phyloP scores from a whole-genome alignment of 352 stramenopile genomes.

The Phytophthora podocarpi region DNA sequence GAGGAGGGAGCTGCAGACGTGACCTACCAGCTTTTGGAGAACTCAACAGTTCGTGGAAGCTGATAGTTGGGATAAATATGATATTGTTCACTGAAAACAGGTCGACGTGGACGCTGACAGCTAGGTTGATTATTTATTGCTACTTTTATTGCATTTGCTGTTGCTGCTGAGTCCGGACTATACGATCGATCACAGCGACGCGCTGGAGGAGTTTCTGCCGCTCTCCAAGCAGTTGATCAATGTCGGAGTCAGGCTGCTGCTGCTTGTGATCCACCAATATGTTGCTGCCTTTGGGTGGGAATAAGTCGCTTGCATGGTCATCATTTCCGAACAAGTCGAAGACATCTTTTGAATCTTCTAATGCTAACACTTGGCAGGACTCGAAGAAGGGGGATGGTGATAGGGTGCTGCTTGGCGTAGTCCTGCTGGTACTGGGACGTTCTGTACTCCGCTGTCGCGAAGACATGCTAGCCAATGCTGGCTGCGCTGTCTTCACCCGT shows the following conservation, averaged over 20 bases:
- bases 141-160: constrained; percentile 3
- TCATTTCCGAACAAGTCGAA: constrained; percentile 34
- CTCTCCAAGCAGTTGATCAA: constrained; percentile 42
- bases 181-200: constrained; percentile 46
- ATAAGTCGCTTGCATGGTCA: constrained; percentile 1
- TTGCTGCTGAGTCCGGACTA: constrained; percentile 24
- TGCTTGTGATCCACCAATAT: neutral
- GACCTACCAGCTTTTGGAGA: constrained; percentile 2
- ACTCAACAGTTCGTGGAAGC: neutral
- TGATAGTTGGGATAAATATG: constrained; percentile 30
- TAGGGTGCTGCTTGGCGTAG: neutral
- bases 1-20: neutral
- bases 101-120: constrained; percentile 8
- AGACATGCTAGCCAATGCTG: constrained; percentile 10
- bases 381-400: constrained; percentile 13
- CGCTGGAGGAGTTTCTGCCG: constrained; percentile 41
- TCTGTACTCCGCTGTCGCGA: neutral
- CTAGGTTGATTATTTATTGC: neutral
- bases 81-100: constrained; percentile 31
- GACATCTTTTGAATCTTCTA: constrained; percentile 46
- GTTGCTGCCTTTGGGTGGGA: neutral
- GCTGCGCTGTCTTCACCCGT: constrained; percentile 50
- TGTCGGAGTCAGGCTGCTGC: constrained; percentile 2
- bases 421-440: constrained; percentile 11
- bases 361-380: constrained; percentile 22